Conservation (phyloP, 352 stramenopile genomes). For the Pythium coloratum region DNA sequence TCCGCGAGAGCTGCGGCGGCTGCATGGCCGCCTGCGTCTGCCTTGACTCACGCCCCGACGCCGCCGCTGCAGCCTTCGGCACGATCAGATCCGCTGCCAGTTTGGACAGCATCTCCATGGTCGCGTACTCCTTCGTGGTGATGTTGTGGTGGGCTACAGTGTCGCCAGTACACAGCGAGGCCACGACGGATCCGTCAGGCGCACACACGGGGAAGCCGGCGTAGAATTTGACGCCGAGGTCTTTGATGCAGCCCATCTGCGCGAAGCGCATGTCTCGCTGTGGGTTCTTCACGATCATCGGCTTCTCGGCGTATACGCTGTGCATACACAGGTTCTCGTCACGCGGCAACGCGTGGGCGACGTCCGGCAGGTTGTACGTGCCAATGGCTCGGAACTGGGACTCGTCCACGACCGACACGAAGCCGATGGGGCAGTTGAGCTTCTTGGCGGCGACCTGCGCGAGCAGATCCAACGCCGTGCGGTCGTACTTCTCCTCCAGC, state of each 20-base stretch:
- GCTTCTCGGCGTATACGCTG: conserved; percentile 57
- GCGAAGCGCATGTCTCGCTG: conserved; percentile 63
- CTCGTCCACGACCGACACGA: conserved; percentile 59
- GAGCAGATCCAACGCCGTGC: conserved; percentile 48
- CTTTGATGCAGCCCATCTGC: conserved; percentile 43
- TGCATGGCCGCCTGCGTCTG: neutral
- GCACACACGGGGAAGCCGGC: conserved; percentile 55
- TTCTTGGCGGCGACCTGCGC: conserved; percentile 54
- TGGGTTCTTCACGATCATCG: conserved; percentile 64
- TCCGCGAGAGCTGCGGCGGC: neutral
- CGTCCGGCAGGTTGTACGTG: conserved; percentile 39
- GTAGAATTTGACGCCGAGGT: conserved; percentile 63
- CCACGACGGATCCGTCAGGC: conserved; percentile 48
- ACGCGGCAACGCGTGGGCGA: conserved; percentile 33
- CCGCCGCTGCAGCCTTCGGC: neutral
- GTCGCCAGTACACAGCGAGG: conserved; percentile 46
- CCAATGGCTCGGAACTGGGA: conserved; percentile 49
- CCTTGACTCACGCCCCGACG: neutral
- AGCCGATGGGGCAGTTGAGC: conserved; percentile 56
- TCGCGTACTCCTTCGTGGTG: conserved; percentile 69
- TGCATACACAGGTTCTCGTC: conserved; percentile 64
- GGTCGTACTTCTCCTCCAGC: conserved; percentile 46
- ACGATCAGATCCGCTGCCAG: conserved; percentile 49
- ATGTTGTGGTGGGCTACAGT: conserved; percentile 51
- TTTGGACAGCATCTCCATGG: conserved; percentile 60